Conservation (phyloP, 1,139 yeast genomes). For the Yamadazyma pseudoaaseri region DNA sequence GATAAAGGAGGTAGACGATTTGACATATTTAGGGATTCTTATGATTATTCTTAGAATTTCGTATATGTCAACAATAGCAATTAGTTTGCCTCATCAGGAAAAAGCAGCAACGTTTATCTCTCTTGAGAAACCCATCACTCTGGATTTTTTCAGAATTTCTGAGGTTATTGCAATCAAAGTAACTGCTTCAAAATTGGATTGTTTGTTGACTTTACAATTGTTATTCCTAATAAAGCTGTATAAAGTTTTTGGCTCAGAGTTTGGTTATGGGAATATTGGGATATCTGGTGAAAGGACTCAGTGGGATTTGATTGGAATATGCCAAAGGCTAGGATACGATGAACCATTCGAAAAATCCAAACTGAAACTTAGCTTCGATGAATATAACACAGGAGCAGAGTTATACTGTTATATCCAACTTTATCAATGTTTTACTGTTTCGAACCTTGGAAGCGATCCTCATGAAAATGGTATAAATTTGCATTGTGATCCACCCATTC, state of each 20-base stretch:
- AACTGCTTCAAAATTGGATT: not conserved
- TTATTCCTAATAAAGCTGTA: not conserved
- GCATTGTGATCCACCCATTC: not conserved
- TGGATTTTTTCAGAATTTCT: not conserved
- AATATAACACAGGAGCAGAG: not conserved
- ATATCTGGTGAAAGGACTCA: not conserved
- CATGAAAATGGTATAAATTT: not conserved
- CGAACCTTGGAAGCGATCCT: not conserved
- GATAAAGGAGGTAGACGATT: not conserved
- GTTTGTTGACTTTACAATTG: not conserved
- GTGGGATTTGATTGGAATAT: not conserved
- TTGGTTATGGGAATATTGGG: conserved; percentile 2
- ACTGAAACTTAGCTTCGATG: not conserved
- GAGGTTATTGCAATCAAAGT: conserved; percentile 1
- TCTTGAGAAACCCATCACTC: not conserved
- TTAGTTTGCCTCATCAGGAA: not conserved
- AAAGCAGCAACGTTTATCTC: not conserved
- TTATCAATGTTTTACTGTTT: not conserved
- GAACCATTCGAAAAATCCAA: not conserved
- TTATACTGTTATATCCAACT: not conserved
- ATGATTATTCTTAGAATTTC: not conserved
- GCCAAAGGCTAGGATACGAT: conserved; percentile 1
- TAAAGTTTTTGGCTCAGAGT: conserved; percentile 1
- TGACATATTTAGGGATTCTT: conserved; percentile 1
- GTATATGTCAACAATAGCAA: not conserved